Conservation (phyloP, 108 stramenopile species). For the Nannochloropsis gaditana region DNA sequence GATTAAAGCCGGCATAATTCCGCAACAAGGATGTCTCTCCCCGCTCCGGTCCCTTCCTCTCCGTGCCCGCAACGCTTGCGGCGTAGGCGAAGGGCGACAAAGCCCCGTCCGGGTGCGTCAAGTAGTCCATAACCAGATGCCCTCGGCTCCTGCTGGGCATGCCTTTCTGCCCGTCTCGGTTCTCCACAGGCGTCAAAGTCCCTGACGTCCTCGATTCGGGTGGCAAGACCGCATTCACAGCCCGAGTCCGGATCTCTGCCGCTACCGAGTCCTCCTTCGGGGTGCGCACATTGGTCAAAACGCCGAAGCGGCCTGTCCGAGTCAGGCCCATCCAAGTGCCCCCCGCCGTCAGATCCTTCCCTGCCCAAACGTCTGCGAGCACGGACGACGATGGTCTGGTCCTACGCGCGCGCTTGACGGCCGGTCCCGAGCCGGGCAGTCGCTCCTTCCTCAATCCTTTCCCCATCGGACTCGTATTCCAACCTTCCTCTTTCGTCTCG, state of each 20-base stretch:
- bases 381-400: background rate
- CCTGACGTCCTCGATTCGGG: too few relatives aligned
- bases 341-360: background rate
- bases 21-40: background rate
- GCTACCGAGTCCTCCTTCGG: background rate
- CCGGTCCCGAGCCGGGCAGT: background rate
- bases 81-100: background rate
- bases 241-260: background rate
- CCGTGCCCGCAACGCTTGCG: background rate
- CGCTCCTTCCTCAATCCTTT: background rate
- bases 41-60: background rate
- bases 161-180: background rate
- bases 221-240: too few relatives aligned
- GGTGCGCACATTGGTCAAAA: background rate
- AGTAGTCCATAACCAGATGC: conserved; percentile 10
- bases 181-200: background rate
- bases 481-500: background rate
- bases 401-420: too few relatives aligned
- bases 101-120: background rate
- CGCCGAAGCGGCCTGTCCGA: background rate
- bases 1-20: background rate
- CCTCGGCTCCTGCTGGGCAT: background rate
- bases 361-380: background rate
- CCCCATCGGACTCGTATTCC: background rate
- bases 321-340: background rate